phyloP scores from a whole-genome alignment of 345 rosid genomes.

The Lepidium didymum region DNA sequence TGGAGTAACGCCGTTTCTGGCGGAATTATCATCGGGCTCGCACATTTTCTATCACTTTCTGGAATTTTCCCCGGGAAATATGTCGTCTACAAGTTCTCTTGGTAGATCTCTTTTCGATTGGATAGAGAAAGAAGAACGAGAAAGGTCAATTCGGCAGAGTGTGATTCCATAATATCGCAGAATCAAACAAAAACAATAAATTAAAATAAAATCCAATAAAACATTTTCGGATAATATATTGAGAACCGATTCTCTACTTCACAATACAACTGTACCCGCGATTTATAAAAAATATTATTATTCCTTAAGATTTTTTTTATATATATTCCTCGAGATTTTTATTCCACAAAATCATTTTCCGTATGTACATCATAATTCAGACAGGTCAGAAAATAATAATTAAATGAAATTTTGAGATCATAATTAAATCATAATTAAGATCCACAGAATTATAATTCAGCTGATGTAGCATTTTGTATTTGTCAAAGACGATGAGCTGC shows the following conservation, averaged over 20 bases:
- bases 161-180: slow-evolving; percentile 31
- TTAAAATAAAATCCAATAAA: not conserved
- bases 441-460: not conserved
- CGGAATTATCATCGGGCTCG: slow-evolving; percentile 38
- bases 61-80: slow-evolving; percentile 23
- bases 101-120: slow-evolving; percentile 10
- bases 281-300: not conserved
- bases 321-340: slow-evolving; percentile 15
- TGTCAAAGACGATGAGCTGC: slow-evolving; percentile 14
- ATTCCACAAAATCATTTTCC: slow-evolving; percentile 4
- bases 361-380: not conserved
- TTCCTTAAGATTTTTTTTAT: not conserved
- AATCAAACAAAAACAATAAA: slow-evolving; percentile 16
- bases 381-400: not conserved
- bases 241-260: slow-evolving; percentile 33
- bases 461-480: not conserved
- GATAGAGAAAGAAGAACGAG: slow-evolving; percentile 14
- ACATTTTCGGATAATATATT: slow-evolving; percentile 23
- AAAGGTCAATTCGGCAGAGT: slow-evolving; percentile 28
- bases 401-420: too few species aligned
- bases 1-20: slow-evolving; percentile 20
- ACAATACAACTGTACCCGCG: slow-evolving; percentile 25
- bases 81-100: slow-evolving; percentile 7
- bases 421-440: too few species aligned
- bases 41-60: slow-evolving; percentile 36